Evolutionary conservation across 768 basidiomycete genomes (phyloP), one percentile per base, ranked within the genome.

Genomic region (Macrolepiota albuminosa): DNA sequence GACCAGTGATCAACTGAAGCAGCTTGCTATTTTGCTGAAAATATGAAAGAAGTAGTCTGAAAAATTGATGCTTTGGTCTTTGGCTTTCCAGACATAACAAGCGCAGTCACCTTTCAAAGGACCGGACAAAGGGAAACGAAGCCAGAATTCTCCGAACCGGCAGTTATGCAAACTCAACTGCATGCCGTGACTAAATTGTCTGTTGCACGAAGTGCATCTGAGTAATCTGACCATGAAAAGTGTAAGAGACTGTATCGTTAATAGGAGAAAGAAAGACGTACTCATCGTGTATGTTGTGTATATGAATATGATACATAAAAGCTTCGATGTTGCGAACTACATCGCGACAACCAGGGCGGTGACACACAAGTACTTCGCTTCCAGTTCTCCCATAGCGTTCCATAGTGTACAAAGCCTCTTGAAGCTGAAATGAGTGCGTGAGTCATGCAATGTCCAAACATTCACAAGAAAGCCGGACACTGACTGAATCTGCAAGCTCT

Each of bases 261-360:
- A 48, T 54, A 18, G n/a, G 42, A 57, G 33, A 11, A 13, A 36
- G 14, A 49, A 58, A 53, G n/a, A 69, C 72, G 45, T 58, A 78
- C 77, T 70, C 63, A 56, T 81, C 79, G 36, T 76, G 72, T 36
- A 84, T 77, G 62, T 83, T 79, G 67, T 84, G 84, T 51, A 84
- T 81, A 63, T 85, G 82, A 24, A 84, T 68, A 64, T 84, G 84
- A 64, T 74, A 81, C 63, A 77, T 77, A 52, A 84, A 73, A 21
- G 79, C 77, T 62, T 75, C 75, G 56, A 76, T 72, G 54, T 73
- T 71, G 6, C 70, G 67, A 24, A 84, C 65, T 8, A 74, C 71
- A 68, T 82, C 76, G 14, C 66, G 65, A 66, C 84, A 84, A 34
- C 75, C 80, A 37, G 72, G 67, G 40, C 81, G 76, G 29, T 72